phyloP scores from a whole-genome alignment of 768 basidiomycete species.

The Pisolithus albus region DNA sequence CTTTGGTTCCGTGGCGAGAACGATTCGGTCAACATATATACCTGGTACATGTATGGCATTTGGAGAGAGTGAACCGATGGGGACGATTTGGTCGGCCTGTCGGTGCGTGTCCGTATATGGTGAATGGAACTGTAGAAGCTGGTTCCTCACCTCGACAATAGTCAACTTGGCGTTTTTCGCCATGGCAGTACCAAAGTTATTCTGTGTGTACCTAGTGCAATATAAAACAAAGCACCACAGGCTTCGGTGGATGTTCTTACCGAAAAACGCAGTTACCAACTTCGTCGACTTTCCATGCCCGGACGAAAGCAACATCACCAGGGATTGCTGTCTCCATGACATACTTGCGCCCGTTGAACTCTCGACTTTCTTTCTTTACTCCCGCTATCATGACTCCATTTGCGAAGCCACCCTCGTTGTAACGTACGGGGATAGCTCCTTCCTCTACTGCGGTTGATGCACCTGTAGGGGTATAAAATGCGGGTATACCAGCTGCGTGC shows the following conservation, averaged over 20 bases:
- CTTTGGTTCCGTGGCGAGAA: slow-evolving; percentile 69
- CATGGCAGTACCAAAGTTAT: slow-evolving; percentile 86
- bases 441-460: slow-evolving; percentile 78
- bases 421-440: slow-evolving; percentile 72
- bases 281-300: slow-evolving; percentile 91
- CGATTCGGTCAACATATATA: slow-evolving; percentile 86
- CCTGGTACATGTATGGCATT: slow-evolving; percentile 78
- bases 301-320: slow-evolving; percentile 79
- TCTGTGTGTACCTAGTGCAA: slow-evolving; percentile 61
- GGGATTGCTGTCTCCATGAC: slow-evolving; percentile 74
- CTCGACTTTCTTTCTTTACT: slow-evolving; percentile 67
- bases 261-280: slow-evolving; percentile 88
- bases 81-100: slow-evolving; percentile 86
- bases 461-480: slow-evolving; percentile 91
- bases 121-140: slow-evolving; percentile 6
- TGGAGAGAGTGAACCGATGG: slow-evolving; percentile 73
- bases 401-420: slow-evolving; percentile 67
- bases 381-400: slow-evolving; percentile 68
- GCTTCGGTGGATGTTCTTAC: slow-evolving; percentile 31
- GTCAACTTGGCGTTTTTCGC: slow-evolving; percentile 85
- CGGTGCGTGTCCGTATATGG: neutral
- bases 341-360: slow-evolving; percentile 74
- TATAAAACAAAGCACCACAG: neutral
- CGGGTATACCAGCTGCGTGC: slow-evolving; percentile 86
- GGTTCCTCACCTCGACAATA: slow-evolving; percentile 68